A percentile compares a stretch with the other conserved stretches of the same genome.
phyloP scores from a whole-genome alignment of 2,329 filamentous ascomycete species.

The Tolypocladium paradoxum region DNA sequence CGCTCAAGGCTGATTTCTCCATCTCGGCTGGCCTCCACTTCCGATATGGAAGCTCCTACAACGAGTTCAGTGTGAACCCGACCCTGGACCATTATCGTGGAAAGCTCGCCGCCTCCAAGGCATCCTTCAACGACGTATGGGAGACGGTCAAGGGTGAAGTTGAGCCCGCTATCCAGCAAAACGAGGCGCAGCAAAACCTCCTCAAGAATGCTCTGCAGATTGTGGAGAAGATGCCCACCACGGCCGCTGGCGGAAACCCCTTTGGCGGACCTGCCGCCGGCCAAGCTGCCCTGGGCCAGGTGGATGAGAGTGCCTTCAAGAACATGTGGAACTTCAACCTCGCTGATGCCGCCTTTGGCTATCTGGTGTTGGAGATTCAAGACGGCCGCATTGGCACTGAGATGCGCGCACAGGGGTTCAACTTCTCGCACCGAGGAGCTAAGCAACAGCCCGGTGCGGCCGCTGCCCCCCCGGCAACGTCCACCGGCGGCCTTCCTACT shows the following conservation, averaged over 20 bases:
- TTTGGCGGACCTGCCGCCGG: slow-evolving; percentile 80
- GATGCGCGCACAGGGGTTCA: slow-evolving; percentile 98
- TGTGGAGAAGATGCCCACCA: slow-evolving; percentile 95
- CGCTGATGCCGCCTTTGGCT: slow-evolving; percentile 94
- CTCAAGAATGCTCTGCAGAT: slow-evolving; percentile 84
- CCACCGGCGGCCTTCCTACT: slow-evolving; percentile 19
- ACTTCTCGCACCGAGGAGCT: slow-evolving; percentile 89
- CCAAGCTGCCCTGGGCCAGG: slow-evolving; percentile 65
- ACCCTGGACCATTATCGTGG: slow-evolving; percentile 96
- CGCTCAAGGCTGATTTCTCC: slow-evolving; percentile 95
- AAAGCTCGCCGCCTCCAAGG: slow-evolving; percentile 94
- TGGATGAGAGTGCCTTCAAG: slow-evolving; percentile 98
- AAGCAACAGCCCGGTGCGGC: slow-evolving; percentile 52
- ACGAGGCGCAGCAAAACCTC: slow-evolving; percentile 86
- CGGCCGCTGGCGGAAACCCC: slow-evolving; percentile 89
- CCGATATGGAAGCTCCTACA: slow-evolving; percentile 97
- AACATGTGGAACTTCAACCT: slow-evolving; percentile 99
- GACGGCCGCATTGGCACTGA: slow-evolving; percentile 93
- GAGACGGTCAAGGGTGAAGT: slow-evolving; percentile 96
- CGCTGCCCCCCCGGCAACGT: slow-evolving; percentile 19
- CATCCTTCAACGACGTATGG: slow-evolving; percentile 98
- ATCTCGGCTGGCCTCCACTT: slow-evolving; percentile 96
- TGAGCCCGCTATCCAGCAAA: slow-evolving; percentile 85
- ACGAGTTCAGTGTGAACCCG: slow-evolving; percentile 98
- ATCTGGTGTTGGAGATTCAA: slow-evolving; percentile 88